Conservation (phyloP, 495 filamentous ascomycete species). For the Amorphotheca resinae region DNA sequence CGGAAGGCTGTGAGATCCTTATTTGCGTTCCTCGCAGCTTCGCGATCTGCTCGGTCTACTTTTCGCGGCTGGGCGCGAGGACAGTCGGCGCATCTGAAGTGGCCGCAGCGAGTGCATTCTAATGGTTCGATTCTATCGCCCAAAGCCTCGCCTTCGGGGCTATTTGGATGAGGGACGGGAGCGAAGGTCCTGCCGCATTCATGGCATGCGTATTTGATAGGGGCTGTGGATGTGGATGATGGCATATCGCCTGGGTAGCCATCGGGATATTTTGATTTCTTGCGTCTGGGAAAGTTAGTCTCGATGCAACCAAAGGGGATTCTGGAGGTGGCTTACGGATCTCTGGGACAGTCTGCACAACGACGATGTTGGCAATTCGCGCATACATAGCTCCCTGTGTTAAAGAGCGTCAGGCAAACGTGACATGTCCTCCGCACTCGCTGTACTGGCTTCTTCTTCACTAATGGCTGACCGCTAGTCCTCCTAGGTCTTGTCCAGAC, state of each 20-base stretch:
- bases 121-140: slow-evolving; percentile 19
- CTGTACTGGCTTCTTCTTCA: slow-evolving; percentile 53
- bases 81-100: slow-evolving; percentile 38
- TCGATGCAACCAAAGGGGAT: neutral
- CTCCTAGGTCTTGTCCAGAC: slow-evolving; percentile 50
- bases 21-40: too few relatives aligned
- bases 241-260: slow-evolving; percentile 63
- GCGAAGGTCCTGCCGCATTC: slow-evolving; percentile 44
- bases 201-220: slow-evolving; percentile 51
- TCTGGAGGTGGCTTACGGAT: slow-evolving; percentile 56
- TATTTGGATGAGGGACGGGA: slow-evolving; percentile 14
- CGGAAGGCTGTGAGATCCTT: too few relatives aligned
- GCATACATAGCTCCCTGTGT: slow-evolving; percentile 46
- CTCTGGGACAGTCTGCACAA: slow-evolving; percentile 70
- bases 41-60: too few relatives aligned
- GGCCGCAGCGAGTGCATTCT: slow-evolving; percentile 50
- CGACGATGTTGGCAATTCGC: slow-evolving; percentile 58
- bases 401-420: slow-evolving; percentile 54
- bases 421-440: slow-evolving; percentile 69
- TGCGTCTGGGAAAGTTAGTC: slow-evolving; percentile 38
- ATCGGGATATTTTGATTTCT: slow-evolving; percentile 60
- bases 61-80: slow-evolving; percentile 40
- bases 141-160: slow-evolving; percentile 8
- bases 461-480: slow-evolving; percentile 54
- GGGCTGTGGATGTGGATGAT: slow-evolving; percentile 25